phyloP scores from a whole-genome alignment of 768 basidiomycete genomes.

The Rhodosporidiobolus sp. region DNA sequence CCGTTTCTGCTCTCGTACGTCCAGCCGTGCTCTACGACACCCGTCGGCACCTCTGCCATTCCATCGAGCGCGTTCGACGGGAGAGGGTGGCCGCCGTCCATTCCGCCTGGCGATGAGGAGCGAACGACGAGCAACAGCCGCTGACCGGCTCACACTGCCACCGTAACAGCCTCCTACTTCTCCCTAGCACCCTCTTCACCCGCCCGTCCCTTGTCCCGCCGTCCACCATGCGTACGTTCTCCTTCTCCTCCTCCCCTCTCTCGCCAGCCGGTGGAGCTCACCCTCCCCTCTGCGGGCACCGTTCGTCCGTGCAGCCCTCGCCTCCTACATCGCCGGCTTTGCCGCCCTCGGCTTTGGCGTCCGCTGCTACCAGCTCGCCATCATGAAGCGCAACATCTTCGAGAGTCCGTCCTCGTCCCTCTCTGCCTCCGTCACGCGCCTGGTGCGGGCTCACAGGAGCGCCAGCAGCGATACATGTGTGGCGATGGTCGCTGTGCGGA shows the following conservation, averaged over 20 bases:
- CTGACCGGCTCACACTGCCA: too few species aligned
- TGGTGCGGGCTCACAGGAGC: background rate
- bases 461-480: background rate
- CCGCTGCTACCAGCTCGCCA: constrained; percentile 79
- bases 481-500: background rate
- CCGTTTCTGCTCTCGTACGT: too few species aligned
- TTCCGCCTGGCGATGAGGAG: too few species aligned
- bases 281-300: constrained; percentile 47
- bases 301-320: constrained; percentile 60
- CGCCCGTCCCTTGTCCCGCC: too few species aligned
- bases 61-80: too few species aligned
- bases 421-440: constrained; percentile 1
- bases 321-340: constrained; percentile 66
- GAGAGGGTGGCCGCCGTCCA: too few species aligned
- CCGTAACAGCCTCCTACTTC: background rate
- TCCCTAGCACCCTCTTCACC: background rate
- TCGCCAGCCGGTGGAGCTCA: background rate
- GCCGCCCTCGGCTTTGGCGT: constrained; percentile 77
- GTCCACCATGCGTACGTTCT: constrained; percentile 10
- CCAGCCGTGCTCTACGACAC: too few species aligned
- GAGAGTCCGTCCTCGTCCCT: constrained; percentile 62
- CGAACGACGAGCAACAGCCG: too few species aligned
- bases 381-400: constrained; percentile 74
- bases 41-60: too few species aligned
- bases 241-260: background rate